Evolutionary conservation across 352 stramenopile genomes (phyloP).

Genomic region (Globisporangium sylvaticum): DNA sequence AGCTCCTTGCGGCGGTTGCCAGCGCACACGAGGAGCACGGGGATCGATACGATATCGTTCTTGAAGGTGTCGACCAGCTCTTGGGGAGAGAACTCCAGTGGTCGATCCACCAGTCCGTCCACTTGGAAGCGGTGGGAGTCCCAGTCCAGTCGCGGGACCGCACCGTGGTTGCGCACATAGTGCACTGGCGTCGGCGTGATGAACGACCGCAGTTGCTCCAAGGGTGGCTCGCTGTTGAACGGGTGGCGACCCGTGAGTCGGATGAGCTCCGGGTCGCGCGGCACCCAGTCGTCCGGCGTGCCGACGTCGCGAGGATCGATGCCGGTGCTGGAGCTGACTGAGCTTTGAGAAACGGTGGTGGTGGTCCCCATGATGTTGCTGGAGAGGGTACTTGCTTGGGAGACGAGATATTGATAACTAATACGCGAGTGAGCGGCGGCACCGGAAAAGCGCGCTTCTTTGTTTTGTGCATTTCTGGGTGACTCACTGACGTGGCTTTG

Average conservation of each 20-base stretch:
- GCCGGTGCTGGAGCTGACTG: neutral
- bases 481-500: neutral
- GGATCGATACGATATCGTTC: conserved; percentile 56
- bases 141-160: conserved; percentile 78
- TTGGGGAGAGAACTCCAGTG: conserved; percentile 49
- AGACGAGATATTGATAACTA: conserved; percentile 36
- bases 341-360: neutral
- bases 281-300: conserved; percentile 88
- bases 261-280: conserved; percentile 82
- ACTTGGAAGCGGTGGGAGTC: conserved; percentile 68
- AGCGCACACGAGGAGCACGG: conserved; percentile 91
- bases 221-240: conserved; percentile 92
- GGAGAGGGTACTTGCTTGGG: conserved; percentile 21
- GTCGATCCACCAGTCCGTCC: conserved; percentile 47
- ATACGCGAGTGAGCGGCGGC: neutral
- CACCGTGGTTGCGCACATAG: conserved; percentile 93
- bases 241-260: conserved; percentile 91
- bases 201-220: conserved; percentile 80
- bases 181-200: conserved; percentile 90
- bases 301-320: conserved; percentile 36
- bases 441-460: neutral
- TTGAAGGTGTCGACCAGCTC: conserved; percentile 26
- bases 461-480: neutral
- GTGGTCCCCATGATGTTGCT: neutral
- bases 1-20: conserved; percentile 93